Base-by-base conservation (phyloP, 2,329 filamentous ascomycete species). In the Penicillium sp. region DNA sequence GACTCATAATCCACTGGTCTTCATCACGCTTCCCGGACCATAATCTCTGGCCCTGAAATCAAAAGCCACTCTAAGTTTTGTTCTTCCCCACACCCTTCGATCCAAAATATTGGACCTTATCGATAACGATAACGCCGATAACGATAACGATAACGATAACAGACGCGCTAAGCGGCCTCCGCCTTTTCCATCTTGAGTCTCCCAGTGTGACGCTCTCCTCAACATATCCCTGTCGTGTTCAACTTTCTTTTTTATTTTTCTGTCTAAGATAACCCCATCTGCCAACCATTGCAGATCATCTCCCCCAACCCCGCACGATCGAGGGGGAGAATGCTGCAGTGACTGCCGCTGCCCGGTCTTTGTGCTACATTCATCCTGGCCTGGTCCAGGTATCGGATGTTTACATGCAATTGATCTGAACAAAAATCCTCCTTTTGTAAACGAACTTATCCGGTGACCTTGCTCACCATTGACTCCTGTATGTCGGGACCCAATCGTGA, bases 351-450 rank as follows among this genome's bases (percentile, higher is more conserved):
- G 45, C 45, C 57, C 60, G 49, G 53, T 55, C 29, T 47, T 54
- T 54, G 60, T 62, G 57, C 59, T 50, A 54, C 48, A 42, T 27
- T 35, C 46, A 60, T 51, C 39, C 49, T 53, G 57, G 57, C 49
- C 54, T 42, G 27, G 54, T 53, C 58, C 49, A 55, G 39, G 45
- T 61, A 53, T 54, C 53, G 54, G 54, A 57, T 60, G 55, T 53
- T 57, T 52, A 48, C 59, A 60, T 55, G 50, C 50, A 44, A 51
- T 54, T 50, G 50, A 55, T 49, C 46, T 53, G 31, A 33, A 57
- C 50, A 39, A 29, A 46, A 25, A 21, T 25, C 21, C 49, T 25
- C 11, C 25, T 31, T 45, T 51, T 53, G 39, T 27, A 23, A 21
- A 19, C 27, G 31, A 14, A 42, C 21, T 54, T 9, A 37, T n/a